Evolutionary conservation across 495 filamentous ascomycete species (phyloP), one percentile per base, ranked within the genome.

Genomic region (Podospora conica): DNA sequence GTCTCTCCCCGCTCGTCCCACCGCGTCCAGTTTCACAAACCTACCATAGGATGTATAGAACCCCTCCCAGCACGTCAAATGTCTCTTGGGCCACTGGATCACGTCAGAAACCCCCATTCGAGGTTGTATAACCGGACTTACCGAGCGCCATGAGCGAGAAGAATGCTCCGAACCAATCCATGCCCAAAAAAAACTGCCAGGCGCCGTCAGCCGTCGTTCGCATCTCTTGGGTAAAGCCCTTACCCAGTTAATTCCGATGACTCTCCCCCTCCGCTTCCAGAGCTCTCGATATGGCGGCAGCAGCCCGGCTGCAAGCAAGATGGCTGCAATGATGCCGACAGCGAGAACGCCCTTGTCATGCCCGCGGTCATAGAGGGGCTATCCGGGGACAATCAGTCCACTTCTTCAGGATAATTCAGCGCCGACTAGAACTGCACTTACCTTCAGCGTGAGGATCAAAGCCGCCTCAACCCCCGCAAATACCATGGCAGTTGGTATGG

Each of bases 111-210:
- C 10, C 57, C n/a, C n/a, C 53, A 9, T 20, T 9, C 4, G 12
- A 20, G 28, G n/a, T 20, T 8, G 23, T 21, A 31, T 57, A 6
- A 22, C 25, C 24, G 8, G 15, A 61, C 80, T 28, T 78, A 85
- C 86, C 87, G 11, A 93, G 78, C 3, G 88, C 88, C 78, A 92
- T 84, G 4, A 92, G 80, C 0, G 88, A 91, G 74, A 93, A 91
- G 66, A 92, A 82, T 0, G 90, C 91, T 0, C 91, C 91, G 0
- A 83, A 71, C 71, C 83, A 90, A 70, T 94, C 91, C 66, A 92
- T 85, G 0, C 79, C 78, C 7, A 94, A 76, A 65, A 94, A 94
- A 0, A 86, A 82, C 83, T 83, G 56, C 8, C 7, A 3, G 15
- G 8, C 23, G n/a, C 1, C 0, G 3, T 57, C 21, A 53, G 25